Conservation (phyloP, 1,284 basidiomycete species). For the Cutaneotrichosporon mucoides region DNA sequence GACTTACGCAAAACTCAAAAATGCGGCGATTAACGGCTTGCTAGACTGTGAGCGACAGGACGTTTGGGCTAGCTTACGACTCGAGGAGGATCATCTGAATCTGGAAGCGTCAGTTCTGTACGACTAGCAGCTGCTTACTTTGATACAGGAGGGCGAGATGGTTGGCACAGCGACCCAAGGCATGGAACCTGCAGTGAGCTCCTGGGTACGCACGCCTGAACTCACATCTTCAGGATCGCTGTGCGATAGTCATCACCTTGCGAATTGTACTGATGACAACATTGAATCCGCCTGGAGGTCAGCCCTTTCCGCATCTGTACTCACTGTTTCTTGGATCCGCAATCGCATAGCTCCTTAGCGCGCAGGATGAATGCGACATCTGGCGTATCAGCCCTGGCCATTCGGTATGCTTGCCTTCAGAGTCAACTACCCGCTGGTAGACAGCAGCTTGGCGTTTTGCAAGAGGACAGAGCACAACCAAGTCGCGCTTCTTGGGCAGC, state of each 20-base stretch:
- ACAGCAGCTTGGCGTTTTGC: conserved; percentile 46
- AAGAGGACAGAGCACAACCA: conserved; percentile 53
- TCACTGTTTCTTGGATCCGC: conserved; percentile 31
- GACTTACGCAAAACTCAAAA: conserved; percentile 42
- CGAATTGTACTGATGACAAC: conserved; percentile 25
- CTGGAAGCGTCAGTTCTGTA: too few relatives aligned
- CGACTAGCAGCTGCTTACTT: conserved; percentile 28
- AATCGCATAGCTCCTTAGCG: conserved; percentile 49
- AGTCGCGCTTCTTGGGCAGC: conserved; percentile 52
- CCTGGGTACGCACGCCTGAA: background rate
- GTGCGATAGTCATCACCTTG: conserved; percentile 27
- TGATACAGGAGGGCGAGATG: conserved; percentile 45
- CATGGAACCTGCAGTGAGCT: conserved; percentile 32
- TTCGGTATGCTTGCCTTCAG: conserved; percentile 23
- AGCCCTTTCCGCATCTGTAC: conserved; percentile 14
- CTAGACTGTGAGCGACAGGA: conserved; percentile 10
- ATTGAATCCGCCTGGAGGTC: conserved; percentile 25
- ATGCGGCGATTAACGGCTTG: conserved; percentile 30
- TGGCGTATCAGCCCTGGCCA: conserved; percentile 2
- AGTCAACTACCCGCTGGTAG: conserved; percentile 48
- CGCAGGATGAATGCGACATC: conserved; percentile 49
- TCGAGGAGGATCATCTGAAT: conserved; percentile 26
- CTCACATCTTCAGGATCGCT: conserved; percentile 38
- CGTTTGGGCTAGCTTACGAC: conserved; percentile 19
- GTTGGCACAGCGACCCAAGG: conserved; percentile 42